A percentile compares a stretch with the other conserved stretches of the same genome.
phyloP scores from a whole-genome alignment of 1,284 basidiomycete species.

The Exobasidium rhododendri region DNA sequence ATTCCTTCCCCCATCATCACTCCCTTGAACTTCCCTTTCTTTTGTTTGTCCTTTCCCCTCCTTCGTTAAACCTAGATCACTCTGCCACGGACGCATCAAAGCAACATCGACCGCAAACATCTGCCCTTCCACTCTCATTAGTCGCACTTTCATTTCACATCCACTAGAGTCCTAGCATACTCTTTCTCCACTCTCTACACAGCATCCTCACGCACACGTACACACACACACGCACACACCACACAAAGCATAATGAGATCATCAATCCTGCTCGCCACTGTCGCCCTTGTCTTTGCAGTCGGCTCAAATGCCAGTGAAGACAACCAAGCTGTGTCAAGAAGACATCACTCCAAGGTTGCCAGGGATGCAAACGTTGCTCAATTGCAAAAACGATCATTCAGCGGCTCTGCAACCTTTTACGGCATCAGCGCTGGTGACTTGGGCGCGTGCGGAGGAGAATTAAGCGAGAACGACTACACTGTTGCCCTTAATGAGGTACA shows the following conservation, averaged over 20 bases:
- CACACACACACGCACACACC: neutral
- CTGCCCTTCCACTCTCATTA: neutral
- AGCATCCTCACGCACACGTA: neutral
- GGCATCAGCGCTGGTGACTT: conserved; percentile 27
- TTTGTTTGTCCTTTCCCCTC: neutral
- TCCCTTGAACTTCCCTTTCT: neutral
- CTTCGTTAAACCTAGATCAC: neutral
- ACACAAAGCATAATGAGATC: neutral
- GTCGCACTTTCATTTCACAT: neutral
- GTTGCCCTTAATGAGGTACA: conserved; percentile 34
- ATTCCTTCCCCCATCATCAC: neutral
- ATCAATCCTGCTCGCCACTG: neutral
- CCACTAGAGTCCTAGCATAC: neutral
- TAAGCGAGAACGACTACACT: conserved; percentile 17
- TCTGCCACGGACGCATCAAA: no score
- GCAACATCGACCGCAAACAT: neutral
- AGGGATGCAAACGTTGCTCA: neutral
- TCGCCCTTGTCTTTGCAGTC: conserved; percentile 1
- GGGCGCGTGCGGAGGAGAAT: conserved; percentile 30
- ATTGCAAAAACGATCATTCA: conserved; percentile 27
- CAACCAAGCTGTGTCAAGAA: neutral
- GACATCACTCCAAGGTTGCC: conserved; percentile 8
- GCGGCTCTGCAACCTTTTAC: conserved; percentile 46
- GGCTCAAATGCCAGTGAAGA: neutral
- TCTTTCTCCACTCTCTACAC: neutral